Conservation (phyloP, 192 early-diverging fungal genomes). For the Mycoemilia scoparia region DNA sequence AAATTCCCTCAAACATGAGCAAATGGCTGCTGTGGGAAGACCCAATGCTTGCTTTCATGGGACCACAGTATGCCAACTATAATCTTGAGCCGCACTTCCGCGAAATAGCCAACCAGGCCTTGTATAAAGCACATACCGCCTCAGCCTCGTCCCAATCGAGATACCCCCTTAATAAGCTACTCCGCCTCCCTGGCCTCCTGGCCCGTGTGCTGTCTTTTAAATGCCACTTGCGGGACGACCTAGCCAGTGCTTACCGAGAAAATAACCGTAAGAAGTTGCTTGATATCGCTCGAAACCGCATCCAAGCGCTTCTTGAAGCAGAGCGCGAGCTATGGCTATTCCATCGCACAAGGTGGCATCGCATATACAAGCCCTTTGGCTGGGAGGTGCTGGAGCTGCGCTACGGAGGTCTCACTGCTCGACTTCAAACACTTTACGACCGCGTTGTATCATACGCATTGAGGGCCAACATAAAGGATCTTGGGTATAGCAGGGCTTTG, state of each 20-base stretch:
- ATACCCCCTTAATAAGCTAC: conserved; percentile 48
- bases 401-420: conserved; percentile 54
- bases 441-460: conserved; percentile 37
- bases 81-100: conserved; percentile 50
- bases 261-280: conserved; percentile 32
- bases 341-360: conserved; percentile 61
- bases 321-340: conserved; percentile 59
- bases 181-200: conserved; percentile 47
- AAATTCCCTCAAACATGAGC: conserved; percentile 50
- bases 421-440: conserved; percentile 48
- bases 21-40: conserved; percentile 82
- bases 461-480: conserved; percentile 4
- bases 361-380: conserved; percentile 69
- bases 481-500: conserved; percentile 22
- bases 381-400: conserved; percentile 69
- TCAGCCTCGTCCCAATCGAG: conserved; percentile 8
- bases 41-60: conserved; percentile 53
- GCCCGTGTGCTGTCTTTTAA: conserved; percentile 53
- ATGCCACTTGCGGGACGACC: conserved; percentile 41
- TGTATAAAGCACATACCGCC: conserved; percentile 23
- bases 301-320: conserved; percentile 36
- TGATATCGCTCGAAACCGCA: conserved; percentile 34
- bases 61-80: conserved; percentile 53
- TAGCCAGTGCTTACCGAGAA: conserved; percentile 38
- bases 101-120: conserved; percentile 31